These are phyloP conservation scores for Lanmaoa pseudosensibilis DNA, from an alignment of 768 basidiomycete genomes.

Conservation along the genomic window DNA sequence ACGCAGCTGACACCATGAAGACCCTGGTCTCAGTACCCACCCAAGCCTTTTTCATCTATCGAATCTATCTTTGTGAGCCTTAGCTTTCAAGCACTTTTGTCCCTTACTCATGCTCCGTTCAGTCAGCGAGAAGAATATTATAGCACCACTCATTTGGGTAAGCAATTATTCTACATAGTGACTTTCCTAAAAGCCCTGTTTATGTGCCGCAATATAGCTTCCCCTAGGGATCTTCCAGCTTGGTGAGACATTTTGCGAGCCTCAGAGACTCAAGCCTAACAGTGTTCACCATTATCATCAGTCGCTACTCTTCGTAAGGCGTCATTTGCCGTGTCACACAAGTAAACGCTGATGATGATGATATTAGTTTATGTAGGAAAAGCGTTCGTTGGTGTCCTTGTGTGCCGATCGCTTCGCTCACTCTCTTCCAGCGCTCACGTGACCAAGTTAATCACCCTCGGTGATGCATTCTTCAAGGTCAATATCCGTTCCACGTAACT, in stretches of 20 bases:
- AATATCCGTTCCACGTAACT: not conserved
- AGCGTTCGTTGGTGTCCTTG: not conserved
- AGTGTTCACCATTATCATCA: not conserved
- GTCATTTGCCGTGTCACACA: not conserved
- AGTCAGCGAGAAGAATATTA: slow-evolving; percentile 1
- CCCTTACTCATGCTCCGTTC: not conserved
- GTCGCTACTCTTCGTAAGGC: slow-evolving; percentile 1
- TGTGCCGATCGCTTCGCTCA: not conserved
- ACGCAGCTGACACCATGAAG: no score
- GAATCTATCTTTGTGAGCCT: not conserved
- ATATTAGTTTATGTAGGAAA: not conserved
- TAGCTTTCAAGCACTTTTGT: not conserved
- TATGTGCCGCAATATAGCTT: not conserved
- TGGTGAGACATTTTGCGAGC: not conserved
- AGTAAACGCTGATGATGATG: not conserved
- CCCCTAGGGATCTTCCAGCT: slow-evolving; percentile 1
- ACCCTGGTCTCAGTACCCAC: no score
- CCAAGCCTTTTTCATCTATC: no score
- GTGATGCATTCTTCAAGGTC: not conserved
- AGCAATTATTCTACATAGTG: not conserved
- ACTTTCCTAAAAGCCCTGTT: not conserved
- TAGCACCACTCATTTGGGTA: slow-evolving; percentile 5
- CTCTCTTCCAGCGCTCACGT: not conserved
- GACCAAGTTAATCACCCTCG: not conserved
- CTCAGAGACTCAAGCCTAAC: not conserved